A percentile compares a stretch with the other conserved stretches of the same genome.
Evolutionary conservation across 2,329 filamentous ascomycete species (phyloP).

Genomic region (Paracoccidioides brasiliensis): DNA sequence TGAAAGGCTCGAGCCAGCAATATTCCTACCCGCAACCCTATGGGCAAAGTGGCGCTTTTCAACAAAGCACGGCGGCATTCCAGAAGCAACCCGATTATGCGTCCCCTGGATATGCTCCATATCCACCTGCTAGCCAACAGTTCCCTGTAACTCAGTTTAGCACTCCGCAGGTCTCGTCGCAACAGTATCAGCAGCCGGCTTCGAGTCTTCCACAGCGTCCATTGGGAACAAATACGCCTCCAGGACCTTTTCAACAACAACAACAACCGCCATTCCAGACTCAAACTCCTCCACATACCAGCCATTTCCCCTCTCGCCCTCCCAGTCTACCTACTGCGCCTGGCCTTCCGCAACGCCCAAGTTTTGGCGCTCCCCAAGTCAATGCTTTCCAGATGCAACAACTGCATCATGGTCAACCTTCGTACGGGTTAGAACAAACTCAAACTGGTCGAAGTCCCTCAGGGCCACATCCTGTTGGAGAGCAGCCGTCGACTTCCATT

Average conservation of each 20-base stretch:
- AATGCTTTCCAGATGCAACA: conserved; percentile 44
- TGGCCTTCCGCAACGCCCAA: conserved; percentile 48
- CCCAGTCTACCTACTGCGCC: conserved; percentile 43
- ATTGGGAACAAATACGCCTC: conserved; percentile 31
- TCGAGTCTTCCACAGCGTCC: conserved; percentile 20
- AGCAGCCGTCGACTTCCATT: conserved; percentile 30
- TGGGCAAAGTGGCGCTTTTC: conserved; percentile 29
- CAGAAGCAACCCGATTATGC: conserved; percentile 9
- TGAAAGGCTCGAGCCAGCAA: conserved; percentile 32
- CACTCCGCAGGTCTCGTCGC: conserved; percentile 21
- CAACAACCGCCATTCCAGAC: conserved; percentile 29
- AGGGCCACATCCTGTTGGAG: conserved; percentile 19
- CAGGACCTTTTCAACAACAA: conserved; percentile 28
- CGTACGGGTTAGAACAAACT: conserved; percentile 10
- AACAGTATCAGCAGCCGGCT: conserved; percentile 16
- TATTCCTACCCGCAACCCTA: conserved; percentile 30
- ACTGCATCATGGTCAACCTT: conserved; percentile 39
- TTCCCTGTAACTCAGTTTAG: conserved; percentile 22
- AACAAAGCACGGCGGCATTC: conserved; percentile 25
- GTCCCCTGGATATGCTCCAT: conserved; percentile 22
- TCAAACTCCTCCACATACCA: conserved; percentile 31
- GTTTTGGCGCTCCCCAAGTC: conserved; percentile 41
- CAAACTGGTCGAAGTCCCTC: conserved; percentile 14
- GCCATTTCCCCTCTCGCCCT: conserved; percentile 29
- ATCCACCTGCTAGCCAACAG: conserved; percentile 25